phyloP scores from a whole-genome alignment of 1,284 basidiomycete genomes.

The Phaffia rhodozyma region DNA sequence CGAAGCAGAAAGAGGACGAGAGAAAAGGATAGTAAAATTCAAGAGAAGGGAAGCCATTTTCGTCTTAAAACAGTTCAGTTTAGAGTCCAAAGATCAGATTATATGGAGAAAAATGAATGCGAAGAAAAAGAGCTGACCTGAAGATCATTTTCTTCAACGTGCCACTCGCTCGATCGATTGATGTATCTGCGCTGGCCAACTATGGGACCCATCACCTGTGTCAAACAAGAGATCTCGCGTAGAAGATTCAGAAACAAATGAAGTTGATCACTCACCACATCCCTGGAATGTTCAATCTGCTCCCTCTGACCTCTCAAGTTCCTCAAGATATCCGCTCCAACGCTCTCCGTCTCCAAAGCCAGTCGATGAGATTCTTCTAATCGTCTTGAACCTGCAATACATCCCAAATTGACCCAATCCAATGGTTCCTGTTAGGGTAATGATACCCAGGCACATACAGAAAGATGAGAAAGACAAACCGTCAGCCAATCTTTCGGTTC shows the following conservation, averaged over 20 bases:
- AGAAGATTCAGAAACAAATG: not conserved
- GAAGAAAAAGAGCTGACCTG: slow-evolving; percentile 35
- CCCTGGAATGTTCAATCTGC: slow-evolving; percentile 86
- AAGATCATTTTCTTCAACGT: slow-evolving; percentile 50
- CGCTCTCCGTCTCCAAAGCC: slow-evolving; percentile 89
- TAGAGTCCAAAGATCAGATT: not conserved
- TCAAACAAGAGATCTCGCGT: not conserved
- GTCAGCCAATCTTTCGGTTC: slow-evolving; percentile 61
- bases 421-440: not conserved
- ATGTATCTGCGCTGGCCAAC: slow-evolving; percentile 45
- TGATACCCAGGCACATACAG: not conserved
- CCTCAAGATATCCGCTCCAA: slow-evolving; percentile 82
- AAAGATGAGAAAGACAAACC: slow-evolving; percentile 34
- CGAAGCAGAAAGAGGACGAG: not conserved
- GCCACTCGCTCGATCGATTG: slow-evolving; percentile 45
- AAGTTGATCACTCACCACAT: slow-evolving; percentile 50
- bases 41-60: slow-evolving; percentile 14
- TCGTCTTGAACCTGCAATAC: slow-evolving; percentile 43
- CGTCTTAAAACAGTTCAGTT: slow-evolving; percentile 1
- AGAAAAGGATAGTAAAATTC: not conserved
- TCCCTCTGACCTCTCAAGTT: slow-evolving; percentile 81
- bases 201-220: slow-evolving; percentile 19
- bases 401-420: not conserved
- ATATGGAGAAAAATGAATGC: not conserved
- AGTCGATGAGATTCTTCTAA: slow-evolving; percentile 83